These are phyloP conservation scores for Ogataea ramenticola DNA, from an alignment of 805 yeast genomes.

Conservation along the genomic window DNA sequence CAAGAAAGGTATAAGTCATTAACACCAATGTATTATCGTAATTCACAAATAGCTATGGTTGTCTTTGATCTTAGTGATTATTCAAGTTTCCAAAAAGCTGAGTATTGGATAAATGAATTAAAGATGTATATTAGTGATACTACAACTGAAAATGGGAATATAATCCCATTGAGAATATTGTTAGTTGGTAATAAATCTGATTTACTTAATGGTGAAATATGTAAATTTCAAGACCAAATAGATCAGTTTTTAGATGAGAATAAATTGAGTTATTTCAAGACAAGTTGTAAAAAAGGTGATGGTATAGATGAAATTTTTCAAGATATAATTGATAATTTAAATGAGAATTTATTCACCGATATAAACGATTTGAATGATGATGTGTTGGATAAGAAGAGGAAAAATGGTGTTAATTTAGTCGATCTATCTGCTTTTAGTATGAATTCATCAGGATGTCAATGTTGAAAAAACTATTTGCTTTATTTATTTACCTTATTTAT, in stretches of 20 bases:
- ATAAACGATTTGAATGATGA: slow-evolving; percentile 10
- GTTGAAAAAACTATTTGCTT: slow-evolving; percentile 6
- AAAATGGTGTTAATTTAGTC: background rate
- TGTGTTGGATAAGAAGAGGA: slow-evolving; percentile 3
- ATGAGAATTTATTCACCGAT: slow-evolving; percentile 19
- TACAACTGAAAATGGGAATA: slow-evolving; percentile 6
- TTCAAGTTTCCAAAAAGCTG: slow-evolving; percentile 57
- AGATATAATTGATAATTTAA: slow-evolving; percentile 20
- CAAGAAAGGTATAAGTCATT: slow-evolving; percentile 79
- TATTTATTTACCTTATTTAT: background rate
- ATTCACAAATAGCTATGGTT: slow-evolving; percentile 77
- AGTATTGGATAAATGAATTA: slow-evolving; percentile 87
- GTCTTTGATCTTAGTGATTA: slow-evolving; percentile 73
- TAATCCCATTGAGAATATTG: slow-evolving; percentile 24
- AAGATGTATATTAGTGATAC: slow-evolving; percentile 20
- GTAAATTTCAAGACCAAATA: slow-evolving; percentile 15
- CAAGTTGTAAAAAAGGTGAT: slow-evolving; percentile 68
- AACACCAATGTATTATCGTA: slow-evolving; percentile 80
- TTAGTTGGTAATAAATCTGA: slow-evolving; percentile 86
- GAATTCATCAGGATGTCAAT: slow-evolving; percentile 11
- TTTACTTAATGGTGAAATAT: slow-evolving; percentile 27
- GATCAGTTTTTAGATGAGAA: slow-evolving; percentile 15
- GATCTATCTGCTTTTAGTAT: slow-evolving; percentile 10
- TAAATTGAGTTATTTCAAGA: slow-evolving; percentile 25
- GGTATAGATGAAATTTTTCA: slow-evolving; percentile 45